Evolutionary conservation across 1,139 yeast species (phyloP).

Genomic region (Saccharomycopsis phalli): DNA sequence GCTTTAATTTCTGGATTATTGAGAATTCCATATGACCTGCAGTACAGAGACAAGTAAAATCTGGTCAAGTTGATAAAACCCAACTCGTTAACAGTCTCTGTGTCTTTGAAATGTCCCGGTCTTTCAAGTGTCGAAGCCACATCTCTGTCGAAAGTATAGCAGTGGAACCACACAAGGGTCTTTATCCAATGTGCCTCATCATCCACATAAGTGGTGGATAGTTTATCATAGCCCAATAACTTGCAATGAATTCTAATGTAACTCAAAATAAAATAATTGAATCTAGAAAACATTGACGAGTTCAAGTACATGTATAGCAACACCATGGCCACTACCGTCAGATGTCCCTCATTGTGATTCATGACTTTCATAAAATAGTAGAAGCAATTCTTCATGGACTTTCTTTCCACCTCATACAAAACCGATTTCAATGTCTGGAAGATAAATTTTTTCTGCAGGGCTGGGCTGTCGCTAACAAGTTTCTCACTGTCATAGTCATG

Average conservation of each 20-base stretch:
- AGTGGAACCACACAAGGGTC: conserved; percentile 10
- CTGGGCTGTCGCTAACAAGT: background rate
- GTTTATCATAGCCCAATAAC: conserved; percentile 9
- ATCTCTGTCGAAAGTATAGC: conserved; percentile 10
- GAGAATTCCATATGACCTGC: background rate
- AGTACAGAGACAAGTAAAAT: conserved; percentile 5
- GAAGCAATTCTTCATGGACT: conserved; percentile 13
- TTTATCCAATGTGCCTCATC: conserved; percentile 13
- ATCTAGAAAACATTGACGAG: conserved; percentile 13
- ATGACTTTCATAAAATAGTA: conserved; percentile 9
- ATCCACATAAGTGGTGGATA: conserved; percentile 1
- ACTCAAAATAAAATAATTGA: conserved; percentile 10
- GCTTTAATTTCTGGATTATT: background rate
- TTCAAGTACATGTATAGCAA: conserved; percentile 11
- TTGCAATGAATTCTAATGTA: conserved; percentile 1
- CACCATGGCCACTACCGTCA: conserved; percentile 5
- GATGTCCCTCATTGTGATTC: conserved; percentile 9
- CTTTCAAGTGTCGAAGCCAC: conserved; percentile 3
- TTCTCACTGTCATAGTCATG: background rate
- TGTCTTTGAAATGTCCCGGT: conserved; percentile 1
- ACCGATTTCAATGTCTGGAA: background rate
- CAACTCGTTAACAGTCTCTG: conserved; percentile 5
- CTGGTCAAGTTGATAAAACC: conserved; percentile 10
- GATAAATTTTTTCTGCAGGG: background rate
- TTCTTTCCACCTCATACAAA: conserved; percentile 7